A percentile compares a stretch with the other conserved stretches of the same genome.
These are phyloP conservation scores for Tetrapisispora phaffii DNA, from an alignment of 805 yeast genomes.

Conservation along the genomic window DNA sequence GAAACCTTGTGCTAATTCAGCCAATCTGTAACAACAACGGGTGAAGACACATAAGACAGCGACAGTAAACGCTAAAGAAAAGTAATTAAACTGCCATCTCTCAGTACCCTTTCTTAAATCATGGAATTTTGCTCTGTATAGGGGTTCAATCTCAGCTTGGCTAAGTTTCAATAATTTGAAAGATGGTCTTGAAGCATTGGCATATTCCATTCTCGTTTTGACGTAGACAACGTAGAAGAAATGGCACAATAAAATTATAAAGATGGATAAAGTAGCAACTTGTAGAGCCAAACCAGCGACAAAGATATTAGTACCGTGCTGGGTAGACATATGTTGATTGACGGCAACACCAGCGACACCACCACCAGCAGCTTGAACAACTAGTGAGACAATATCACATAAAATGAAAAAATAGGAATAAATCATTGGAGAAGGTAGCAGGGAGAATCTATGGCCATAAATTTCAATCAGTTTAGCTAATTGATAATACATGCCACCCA, in stretches of 20 bases:
- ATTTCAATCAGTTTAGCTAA: slow-evolving; percentile 58
- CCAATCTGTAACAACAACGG: slow-evolving; percentile 64
- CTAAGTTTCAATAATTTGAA: slow-evolving; percentile 11
- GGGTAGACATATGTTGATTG: slow-evolving; percentile 16
- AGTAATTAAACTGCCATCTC: slow-evolving; percentile 30
- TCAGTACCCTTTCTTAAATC: slow-evolving; percentile 15
- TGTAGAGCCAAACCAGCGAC: slow-evolving; percentile 73
- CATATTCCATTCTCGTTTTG: slow-evolving; percentile 19
- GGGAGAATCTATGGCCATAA: slow-evolving; percentile 46
- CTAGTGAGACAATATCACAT: slow-evolving; percentile 57
- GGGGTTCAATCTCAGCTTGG: slow-evolving; percentile 16
- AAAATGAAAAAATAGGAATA: slow-evolving; percentile 51
- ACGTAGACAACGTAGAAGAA: slow-evolving; percentile 36
- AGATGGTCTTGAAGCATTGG: slow-evolving; percentile 9
- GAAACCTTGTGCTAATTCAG: slow-evolving; percentile 62
- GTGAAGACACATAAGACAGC: slow-evolving; percentile 47
- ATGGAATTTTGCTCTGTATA: slow-evolving; percentile 21
- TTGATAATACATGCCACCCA: slow-evolving; percentile 73
- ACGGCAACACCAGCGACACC: slow-evolving; percentile 51
- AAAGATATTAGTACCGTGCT: slow-evolving; percentile 37
- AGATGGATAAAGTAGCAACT: slow-evolving; percentile 57
- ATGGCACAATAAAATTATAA: slow-evolving; percentile 40
- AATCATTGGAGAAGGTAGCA: slow-evolving; percentile 28
- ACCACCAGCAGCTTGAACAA: slow-evolving; percentile 71
- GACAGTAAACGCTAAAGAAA: slow-evolving; percentile 36